Conservation (phyloP, 106 monocot species). For the Posidonia australis region DNA sequence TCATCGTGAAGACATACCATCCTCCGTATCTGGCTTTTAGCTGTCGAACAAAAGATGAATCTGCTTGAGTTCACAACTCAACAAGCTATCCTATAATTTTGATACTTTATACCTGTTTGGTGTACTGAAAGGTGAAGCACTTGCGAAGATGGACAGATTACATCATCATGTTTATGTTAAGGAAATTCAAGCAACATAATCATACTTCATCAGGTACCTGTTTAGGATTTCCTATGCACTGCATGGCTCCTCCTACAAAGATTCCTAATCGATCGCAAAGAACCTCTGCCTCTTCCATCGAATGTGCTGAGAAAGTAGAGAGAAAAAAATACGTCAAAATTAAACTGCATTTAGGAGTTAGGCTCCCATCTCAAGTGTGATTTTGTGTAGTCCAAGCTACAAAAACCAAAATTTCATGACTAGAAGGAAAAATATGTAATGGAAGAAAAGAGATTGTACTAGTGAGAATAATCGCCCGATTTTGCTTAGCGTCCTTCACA, state of each 20-base stretch:
- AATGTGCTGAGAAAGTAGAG: slow-evolving; percentile 54
- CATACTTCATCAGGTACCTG: slow-evolving; percentile 25
- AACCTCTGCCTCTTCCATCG: slow-evolving; percentile 89
- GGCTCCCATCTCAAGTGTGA: background rate
- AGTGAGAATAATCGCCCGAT: slow-evolving; percentile 70
- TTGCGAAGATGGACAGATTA: too few relatives aligned
- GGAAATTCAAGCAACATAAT: too few relatives aligned
- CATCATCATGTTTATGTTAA: too few relatives aligned
- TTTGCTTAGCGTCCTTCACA: slow-evolving; percentile 56
- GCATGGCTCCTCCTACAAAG: slow-evolving; percentile 61
- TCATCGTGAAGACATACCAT: slow-evolving; percentile 23
- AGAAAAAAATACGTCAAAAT: background rate
- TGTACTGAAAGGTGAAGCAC: too few relatives aligned
- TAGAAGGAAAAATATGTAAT: background rate
- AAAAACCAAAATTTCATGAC: background rate
- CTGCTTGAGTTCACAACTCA: background rate
- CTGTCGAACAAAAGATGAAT: background rate
- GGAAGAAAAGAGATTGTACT: slow-evolving; percentile 23
- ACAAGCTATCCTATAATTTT: too few relatives aligned
- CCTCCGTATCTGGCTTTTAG: slow-evolving; percentile 20
- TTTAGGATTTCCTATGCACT: slow-evolving; percentile 74
- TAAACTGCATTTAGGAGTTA: background rate
- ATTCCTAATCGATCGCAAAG: slow-evolving; percentile 68
- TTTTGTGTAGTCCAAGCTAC: background rate
- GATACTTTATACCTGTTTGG: too few relatives aligned